These are phyloP conservation scores for Rhododendron simsii DNA, from an alignment of 148 eudicot genomes.

Conservation along the genomic window DNA sequence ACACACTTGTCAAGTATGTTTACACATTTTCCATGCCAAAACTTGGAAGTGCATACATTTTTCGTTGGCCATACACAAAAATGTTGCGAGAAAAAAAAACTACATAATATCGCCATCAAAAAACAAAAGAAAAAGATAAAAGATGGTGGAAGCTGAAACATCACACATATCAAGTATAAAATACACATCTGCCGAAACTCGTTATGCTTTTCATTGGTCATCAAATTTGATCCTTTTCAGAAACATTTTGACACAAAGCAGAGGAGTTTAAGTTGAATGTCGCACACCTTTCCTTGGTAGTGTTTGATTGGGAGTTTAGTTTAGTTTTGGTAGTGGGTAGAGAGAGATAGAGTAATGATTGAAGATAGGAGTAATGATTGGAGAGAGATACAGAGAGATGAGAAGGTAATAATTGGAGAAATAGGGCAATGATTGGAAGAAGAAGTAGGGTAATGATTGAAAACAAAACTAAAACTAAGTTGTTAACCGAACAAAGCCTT, in stretches of 20 bases:
- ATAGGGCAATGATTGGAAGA: too few species aligned
- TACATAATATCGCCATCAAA: not conserved
- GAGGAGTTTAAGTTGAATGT: not conserved
- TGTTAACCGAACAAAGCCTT: too few species aligned
- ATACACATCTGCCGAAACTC: not conserved
- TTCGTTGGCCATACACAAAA: not conserved
- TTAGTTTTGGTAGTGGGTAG: too few species aligned
- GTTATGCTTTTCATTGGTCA: not conserved
- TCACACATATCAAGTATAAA: not conserved
- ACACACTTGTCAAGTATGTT: not conserved
- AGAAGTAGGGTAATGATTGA: too few species aligned
- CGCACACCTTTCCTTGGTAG: not conserved
- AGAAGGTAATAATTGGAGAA: too few species aligned
- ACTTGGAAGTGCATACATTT: not conserved
- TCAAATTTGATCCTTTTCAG: not conserved
- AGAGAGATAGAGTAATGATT: too few species aligned
- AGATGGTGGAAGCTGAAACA: not conserved
- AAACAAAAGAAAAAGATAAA: not conserved
- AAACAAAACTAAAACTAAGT: too few species aligned
- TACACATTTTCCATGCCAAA: not conserved
- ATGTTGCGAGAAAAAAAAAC: not conserved
- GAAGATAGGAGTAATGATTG: too few species aligned
- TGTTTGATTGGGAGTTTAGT: too few species aligned
- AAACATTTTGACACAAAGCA: not conserved
- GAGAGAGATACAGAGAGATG: too few species aligned